phyloP scores from a whole-genome alignment of 176 grass and related monocot species.

The Carex myosuroides region DNA sequence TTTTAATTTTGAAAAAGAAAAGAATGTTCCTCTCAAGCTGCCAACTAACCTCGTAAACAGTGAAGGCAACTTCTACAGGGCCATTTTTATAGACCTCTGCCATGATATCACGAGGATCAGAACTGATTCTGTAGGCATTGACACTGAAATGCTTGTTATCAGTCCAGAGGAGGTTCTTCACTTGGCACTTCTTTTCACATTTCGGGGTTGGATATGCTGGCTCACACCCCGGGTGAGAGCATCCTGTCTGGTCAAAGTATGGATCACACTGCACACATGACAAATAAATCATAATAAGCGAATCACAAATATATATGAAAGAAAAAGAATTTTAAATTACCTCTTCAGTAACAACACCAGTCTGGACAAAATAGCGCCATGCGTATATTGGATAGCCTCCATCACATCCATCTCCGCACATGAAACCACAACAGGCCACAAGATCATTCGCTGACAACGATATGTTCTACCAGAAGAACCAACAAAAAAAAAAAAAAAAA shows the following conservation, averaged over 20 bases:
- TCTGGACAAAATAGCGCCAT: constrained; percentile 77
- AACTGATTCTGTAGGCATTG: constrained; percentile 52
- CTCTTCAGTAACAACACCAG: constrained; percentile 91
- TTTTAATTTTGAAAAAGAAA: background rate
- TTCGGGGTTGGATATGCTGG: constrained; percentile 59
- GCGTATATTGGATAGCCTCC: constrained; percentile 83
- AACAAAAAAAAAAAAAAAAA: background rate
- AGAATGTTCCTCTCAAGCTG: background rate
- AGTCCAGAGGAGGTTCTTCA: constrained; percentile 68
- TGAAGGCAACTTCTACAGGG: constrained; percentile 80
- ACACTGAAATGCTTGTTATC: constrained; percentile 74
- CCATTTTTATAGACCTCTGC: constrained; percentile 76
- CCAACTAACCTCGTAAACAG: constrained; percentile 70
- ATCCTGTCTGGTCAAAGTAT: constrained; percentile 80
- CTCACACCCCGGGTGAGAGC: constrained; percentile 78
- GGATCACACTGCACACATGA: constrained; percentile 69
- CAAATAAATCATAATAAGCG: constrained; percentile 5
- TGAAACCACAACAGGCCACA: constrained; percentile 80
- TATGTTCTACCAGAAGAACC: constrained; percentile 45
- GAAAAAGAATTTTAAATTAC: constrained; percentile 31
- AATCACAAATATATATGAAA: background rate
- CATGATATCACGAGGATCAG: constrained; percentile 78
- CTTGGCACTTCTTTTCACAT: constrained; percentile 87
- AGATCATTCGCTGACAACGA: constrained; percentile 92
- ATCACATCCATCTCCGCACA: constrained; percentile 96